These are phyloP conservation scores for Inga laurina DNA, from an alignment of 306 rosid genomes.

Conservation along the genomic window DNA sequence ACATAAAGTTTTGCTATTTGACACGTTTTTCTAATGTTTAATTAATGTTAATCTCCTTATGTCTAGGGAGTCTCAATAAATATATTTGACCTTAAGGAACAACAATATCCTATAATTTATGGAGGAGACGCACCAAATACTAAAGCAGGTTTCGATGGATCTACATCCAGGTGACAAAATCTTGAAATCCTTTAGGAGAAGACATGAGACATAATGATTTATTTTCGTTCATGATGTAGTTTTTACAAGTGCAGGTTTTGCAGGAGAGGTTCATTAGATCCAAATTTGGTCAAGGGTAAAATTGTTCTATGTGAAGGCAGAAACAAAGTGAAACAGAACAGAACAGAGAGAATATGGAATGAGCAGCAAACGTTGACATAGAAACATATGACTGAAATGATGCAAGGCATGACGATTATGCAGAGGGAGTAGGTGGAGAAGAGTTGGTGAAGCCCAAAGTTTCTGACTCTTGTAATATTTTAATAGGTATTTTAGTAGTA, in stretches of 20 bases:
- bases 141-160: not conserved
- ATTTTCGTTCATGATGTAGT: not conserved
- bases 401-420: too few species aligned
- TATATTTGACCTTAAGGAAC: constrained; percentile 19
- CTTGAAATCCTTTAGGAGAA: not conserved
- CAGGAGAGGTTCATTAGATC: not conserved
- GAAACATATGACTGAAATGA: too few species aligned
- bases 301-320: constrained; percentile 42
- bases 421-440: too few species aligned
- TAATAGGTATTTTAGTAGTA: too few species aligned
- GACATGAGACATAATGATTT: not conserved
- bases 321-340: too few species aligned
- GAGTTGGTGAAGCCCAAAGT: too few species aligned
- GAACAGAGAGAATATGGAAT: too few species aligned
- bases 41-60: not conserved
- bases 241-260: not conserved
- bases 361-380: too few species aligned
- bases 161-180: constrained; percentile 21
- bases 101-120: constrained; percentile 6
- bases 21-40: not conserved
- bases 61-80: constrained; percentile 28
- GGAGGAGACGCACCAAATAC: constrained; percentile 34
- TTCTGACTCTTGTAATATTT: too few species aligned
- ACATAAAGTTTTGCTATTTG: not conserved
- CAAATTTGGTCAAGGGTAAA: constrained; percentile 36